phyloP scores from a whole-genome alignment of 768 basidiomycete species.

The Trametopsis cervina region DNA sequence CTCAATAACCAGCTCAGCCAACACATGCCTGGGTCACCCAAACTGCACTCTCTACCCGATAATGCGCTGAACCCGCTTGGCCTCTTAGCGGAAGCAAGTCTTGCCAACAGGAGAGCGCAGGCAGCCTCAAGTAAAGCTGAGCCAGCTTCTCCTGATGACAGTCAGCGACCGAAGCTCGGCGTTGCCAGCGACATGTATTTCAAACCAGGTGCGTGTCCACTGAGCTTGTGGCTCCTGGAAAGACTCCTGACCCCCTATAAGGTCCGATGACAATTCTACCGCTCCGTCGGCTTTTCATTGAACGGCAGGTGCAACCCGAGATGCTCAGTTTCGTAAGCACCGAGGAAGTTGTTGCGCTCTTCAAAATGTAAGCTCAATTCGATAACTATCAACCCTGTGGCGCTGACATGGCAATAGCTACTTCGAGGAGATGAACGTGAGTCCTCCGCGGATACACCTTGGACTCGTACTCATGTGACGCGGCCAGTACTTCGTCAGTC shows the following conservation, averaged over 20 bases:
- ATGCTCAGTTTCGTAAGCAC: constrained; percentile 85
- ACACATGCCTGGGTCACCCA: constrained; percentile 54
- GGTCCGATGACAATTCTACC: constrained; percentile 88
- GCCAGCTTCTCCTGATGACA: constrained; percentile 5
- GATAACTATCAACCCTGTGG: not conserved
- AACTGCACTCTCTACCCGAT: constrained; percentile 87
- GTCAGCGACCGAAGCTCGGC: constrained; percentile 42
- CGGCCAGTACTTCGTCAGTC: constrained; percentile 63
- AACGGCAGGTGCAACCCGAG: constrained; percentile 87
- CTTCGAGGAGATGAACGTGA: constrained; percentile 70
- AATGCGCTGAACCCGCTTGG: constrained; percentile 91
- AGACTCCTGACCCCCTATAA: constrained; percentile 22
- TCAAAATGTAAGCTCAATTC: constrained; percentile 65
- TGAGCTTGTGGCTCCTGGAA: not conserved
- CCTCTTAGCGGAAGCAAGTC: constrained; percentile 82
- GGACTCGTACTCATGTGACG: constrained; percentile 7
- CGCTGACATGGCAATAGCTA: constrained; percentile 37
- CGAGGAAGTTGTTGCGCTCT: constrained; percentile 87
- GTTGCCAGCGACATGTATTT: constrained; percentile 88
- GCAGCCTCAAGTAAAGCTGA: constrained; percentile 21
- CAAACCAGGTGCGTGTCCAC: constrained; percentile 61
- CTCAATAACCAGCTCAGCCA: constrained; percentile 33
- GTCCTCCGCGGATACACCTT: constrained; percentile 19
- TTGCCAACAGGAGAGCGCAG: constrained; percentile 64
- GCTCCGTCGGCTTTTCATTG: constrained; percentile 74